Base-by-base conservation (phyloP, 2,329 filamentous ascomycete species). In the Graphium sp. region DNA sequence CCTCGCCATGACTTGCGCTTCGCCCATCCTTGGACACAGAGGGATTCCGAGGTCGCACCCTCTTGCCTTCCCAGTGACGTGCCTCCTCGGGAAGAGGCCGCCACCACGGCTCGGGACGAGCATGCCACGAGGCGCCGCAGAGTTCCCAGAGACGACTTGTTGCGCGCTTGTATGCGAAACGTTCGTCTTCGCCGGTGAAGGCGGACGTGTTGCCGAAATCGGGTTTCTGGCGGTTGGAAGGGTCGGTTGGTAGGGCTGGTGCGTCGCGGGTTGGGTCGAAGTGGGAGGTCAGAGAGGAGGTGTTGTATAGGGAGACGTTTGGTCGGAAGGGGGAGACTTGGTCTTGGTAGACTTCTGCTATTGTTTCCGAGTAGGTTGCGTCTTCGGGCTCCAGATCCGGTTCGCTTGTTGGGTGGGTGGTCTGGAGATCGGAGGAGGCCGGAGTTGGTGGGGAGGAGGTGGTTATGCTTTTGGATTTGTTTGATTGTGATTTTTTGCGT, bases 111-210 rank as follows among this genome's bases (percentile, higher is more conserved):
- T 26, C 25, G 6, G 58, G 52, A 26, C 77, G 53, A 3, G 61
- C 60, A 54, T 82, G 81, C 80, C 80, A 87, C 35, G 64, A 56
- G 21, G 57, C 59, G 12, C 77, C 70, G 47, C 79, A 87, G 45
- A 89, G 70, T 51, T 89, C 79, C 80, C 79, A 89, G 4, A 89
- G 53, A n/a, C 81, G 58, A 37, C 74, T 81, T 24, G 70, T 61
- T 2, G 80, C 81, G 15, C 81, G 62, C 48, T 81, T 81, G 40
- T 83, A 85, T 0, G 80, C 80, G 45, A 89, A 89, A 9, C 70
- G 60, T 47, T 87, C 80, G 46, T 87, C 81, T 45, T 85, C 77
- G 9, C 81, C 81, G 0, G 76, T 85, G 41, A 87, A 78, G 0
- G 66, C 70, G 8, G 61, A 56, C 1, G 74, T 64, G 36, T 74